A percentile compares a stretch with the other conserved stretches of the same genome.
These are phyloP conservation scores for Botrytis pseudocinerea DNA, from an alignment of 2,329 filamentous ascomycete species.

Conservation along the genomic window DNA sequence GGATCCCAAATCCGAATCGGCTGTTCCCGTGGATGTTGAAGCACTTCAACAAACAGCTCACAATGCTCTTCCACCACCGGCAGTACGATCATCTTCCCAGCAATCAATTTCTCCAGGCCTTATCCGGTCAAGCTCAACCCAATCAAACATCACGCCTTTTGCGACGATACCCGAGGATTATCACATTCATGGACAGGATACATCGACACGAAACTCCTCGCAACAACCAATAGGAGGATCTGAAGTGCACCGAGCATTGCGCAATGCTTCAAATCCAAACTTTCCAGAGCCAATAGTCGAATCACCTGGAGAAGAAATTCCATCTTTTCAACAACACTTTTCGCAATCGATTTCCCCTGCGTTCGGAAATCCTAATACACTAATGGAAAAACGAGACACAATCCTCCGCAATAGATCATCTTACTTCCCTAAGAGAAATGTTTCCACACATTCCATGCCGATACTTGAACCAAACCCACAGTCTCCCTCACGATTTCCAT, in stretches of 20 bases:
- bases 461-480: constrained; percentile 32
- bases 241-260: constrained; percentile 29
- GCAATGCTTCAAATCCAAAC: constrained; percentile 41
- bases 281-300: constrained; percentile 41
- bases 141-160: constrained; percentile 25
- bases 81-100: constrained; percentile 30
- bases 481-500: neutral
- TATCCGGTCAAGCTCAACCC: constrained; percentile 29
- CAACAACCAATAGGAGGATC: constrained; percentile 12
- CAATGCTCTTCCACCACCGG: constrained; percentile 26
- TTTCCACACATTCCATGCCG: constrained; percentile 18
- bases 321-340: neutral
- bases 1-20: constrained; percentile 49
- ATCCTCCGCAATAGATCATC: constrained; percentile 45
- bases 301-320: constrained; percentile 41
- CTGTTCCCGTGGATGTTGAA: constrained; percentile 62
- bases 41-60: constrained; percentile 64
- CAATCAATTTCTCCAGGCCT: constrained; percentile 25
- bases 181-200: neutral
- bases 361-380: constrained; percentile 44
- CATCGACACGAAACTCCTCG: neutral
- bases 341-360: constrained; percentile 32
- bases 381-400: constrained; percentile 56
- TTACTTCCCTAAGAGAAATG: constrained; percentile 21
- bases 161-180: neutral